Conservation (phyloP, 768 basidiomycete species). For the Tylopilus plumbeoviolaceoides region DNA sequence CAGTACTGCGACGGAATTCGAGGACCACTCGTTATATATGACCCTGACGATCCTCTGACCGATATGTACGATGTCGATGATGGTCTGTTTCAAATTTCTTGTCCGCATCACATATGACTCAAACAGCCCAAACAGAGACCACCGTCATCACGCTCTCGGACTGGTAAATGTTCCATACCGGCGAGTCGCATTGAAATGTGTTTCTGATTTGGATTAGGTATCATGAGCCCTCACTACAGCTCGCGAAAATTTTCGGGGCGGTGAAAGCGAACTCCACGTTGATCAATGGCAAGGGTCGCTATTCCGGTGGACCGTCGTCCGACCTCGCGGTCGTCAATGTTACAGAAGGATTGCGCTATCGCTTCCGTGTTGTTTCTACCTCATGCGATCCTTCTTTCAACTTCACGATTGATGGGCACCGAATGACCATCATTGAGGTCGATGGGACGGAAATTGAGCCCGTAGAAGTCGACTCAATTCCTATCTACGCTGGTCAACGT, state of each 20-base stretch:
- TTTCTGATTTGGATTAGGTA: neutral
- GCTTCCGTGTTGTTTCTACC: neutral
- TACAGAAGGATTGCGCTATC: neutral
- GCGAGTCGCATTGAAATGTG: too few species aligned
- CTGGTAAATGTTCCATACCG: neutral
- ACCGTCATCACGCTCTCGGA: neutral
- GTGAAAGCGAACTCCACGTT: neutral
- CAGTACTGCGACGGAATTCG: neutral
- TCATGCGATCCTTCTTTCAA: neutral
- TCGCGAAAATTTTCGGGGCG: neutral
- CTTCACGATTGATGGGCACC: neutral
- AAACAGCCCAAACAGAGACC: neutral
- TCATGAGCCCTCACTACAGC: neutral
- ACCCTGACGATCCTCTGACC: neutral
- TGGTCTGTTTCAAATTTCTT: conserved; percentile 11
- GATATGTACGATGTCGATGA: neutral
- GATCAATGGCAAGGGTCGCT: neutral
- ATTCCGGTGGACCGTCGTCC: neutral
- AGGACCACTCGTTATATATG: neutral
- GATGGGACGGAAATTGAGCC: neutral
- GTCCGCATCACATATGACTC: conserved; percentile 11
- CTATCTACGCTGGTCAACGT: neutral
- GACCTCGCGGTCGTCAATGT: neutral
- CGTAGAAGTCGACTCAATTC: neutral
- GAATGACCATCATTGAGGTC: neutral